Evolutionary conservation across 2,329 filamentous ascomycete genomes (phyloP).

Genomic region (Neofusicoccum umdonicola): DNA sequence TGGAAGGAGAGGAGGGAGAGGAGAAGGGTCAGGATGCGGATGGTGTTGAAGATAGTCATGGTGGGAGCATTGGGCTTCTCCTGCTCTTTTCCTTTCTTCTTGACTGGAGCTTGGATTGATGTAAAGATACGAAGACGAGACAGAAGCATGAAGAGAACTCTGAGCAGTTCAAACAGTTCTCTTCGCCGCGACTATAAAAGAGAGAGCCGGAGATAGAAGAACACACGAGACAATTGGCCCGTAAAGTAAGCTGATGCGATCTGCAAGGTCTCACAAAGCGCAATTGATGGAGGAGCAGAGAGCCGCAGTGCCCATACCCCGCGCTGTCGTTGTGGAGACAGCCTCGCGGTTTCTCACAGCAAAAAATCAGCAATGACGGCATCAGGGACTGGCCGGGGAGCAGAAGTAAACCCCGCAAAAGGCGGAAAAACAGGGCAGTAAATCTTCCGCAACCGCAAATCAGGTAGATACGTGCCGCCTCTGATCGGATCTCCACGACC

Average conservation of each 20-base stretch:
- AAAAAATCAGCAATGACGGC: neutral
- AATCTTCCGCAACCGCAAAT: neutral
- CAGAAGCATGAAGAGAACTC: neutral
- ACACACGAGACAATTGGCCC: neutral
- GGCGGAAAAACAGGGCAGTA: neutral
- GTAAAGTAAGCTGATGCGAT: neutral
- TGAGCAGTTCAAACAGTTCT: too few relatives aligned
- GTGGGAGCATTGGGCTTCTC: neutral
- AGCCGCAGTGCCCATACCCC: neutral
- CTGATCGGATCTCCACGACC: neutral
- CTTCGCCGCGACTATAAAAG: neutral
- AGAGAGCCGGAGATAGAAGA: neutral
- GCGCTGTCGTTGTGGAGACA: neutral
- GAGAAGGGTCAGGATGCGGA: neutral
- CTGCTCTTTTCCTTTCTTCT: neutral
- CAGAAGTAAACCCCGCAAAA: conserved; percentile 1
- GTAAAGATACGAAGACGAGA: neutral
- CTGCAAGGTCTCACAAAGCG: neutral
- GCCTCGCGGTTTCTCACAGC: neutral
- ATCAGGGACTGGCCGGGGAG: neutral
- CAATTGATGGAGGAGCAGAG: neutral
- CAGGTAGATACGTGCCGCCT: neutral
- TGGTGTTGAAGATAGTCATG: neutral
- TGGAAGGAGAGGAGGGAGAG: neutral
- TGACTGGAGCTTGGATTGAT: neutral